Percentiles rank a stretch among this genome's conserved stretches.
Evolutionary conservation across 2,329 filamentous ascomycete genomes (phyloP).

Genomic region (Blumeriella jaapii): DNA sequence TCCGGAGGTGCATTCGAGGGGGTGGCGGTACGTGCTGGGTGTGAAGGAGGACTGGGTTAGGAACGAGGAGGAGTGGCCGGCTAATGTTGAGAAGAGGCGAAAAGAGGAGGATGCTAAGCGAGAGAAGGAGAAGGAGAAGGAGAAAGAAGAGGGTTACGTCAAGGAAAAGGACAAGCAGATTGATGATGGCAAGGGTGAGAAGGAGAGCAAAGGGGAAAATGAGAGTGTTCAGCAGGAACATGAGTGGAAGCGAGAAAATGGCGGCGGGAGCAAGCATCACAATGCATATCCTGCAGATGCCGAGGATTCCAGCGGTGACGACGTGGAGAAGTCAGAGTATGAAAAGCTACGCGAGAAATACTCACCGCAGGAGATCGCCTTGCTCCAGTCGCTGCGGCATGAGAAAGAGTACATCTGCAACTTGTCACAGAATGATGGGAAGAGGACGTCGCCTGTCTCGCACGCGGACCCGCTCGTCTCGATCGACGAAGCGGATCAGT

Average conservation of each 20-base stretch:
- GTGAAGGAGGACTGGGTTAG: conserved; percentile 39
- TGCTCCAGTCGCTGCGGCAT: conserved; percentile 31
- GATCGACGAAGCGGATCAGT: conserved; percentile 39
- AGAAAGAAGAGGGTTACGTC: not conserved
- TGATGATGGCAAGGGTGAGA: conserved; percentile 12
- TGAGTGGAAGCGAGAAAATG: conserved; percentile 9
- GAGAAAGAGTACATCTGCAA: conserved; percentile 33
- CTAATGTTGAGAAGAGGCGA: conserved; percentile 31
- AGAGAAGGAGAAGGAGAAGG: not conserved
- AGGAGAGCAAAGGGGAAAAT: conserved; percentile 24
- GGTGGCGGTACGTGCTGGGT: conserved; percentile 39
- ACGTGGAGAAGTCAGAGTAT: conserved; percentile 20
- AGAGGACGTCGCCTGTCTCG: conserved; percentile 28
- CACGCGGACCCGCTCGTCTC: conserved; percentile 25
- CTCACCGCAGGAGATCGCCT: conserved; percentile 32
- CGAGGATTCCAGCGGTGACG: conserved; percentile 9
- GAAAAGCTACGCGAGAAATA: conserved; percentile 29
- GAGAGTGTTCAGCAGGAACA: conserved; percentile 11
- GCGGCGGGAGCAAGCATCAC: conserved; percentile 17
- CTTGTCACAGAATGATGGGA: conserved; percentile 34
- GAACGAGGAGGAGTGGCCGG: conserved; percentile 36
- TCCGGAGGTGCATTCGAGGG: conserved; percentile 33
- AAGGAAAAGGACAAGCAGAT: no score
- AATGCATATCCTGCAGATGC: conserved; percentile 7
- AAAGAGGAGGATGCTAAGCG: conserved; percentile 17